Base-by-base conservation (phyloP, 331 rosid species). In the Rosa hybrid region DNA sequence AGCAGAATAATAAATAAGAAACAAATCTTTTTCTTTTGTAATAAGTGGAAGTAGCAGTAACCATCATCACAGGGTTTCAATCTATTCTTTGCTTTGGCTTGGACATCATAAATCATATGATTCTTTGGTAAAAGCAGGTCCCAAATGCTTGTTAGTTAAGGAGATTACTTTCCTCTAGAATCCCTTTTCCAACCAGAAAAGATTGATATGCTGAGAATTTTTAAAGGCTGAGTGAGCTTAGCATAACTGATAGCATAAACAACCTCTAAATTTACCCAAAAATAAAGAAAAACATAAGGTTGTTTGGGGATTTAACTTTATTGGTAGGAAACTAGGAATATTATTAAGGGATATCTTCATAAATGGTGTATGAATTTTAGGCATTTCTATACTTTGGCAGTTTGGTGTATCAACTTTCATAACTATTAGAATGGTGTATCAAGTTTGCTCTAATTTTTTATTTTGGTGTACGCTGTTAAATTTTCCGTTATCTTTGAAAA, bases 41-140 rank as follows among this genome's bases (percentile, higher is more conserved):
- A 56, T 7, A 63, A 63, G 42, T 27, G 42, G 39, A 13, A 10
- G 38, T 23, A n/a, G 64, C 4, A 53, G 21, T 38, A 75, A 9
- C 51, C 41, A 60, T 60, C 23, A 59, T 54, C 10, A 51, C 57
- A 25, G n/a, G 73, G 23, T 74, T 41, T 75, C 20, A 5, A 4
- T 54, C 56, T 67, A 50, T 84, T 60, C 81, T 63, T 83, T 75
- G 54, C 83, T 75, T 83, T 62, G 71, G 81, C 84, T 76, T 51
- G 78, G 81, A 51, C 51, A 53, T 44, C 41, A 64, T 17, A 64
- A 25, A 53, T 75, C 3, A 23, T 50, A 44, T 20, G 78, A 72
- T 76, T 76, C 73, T 53, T 17, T 3, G 8, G 50, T 39, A 75
- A 60, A 80, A 75, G 71, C 79, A 79, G 71, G 74, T 41, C 71